phyloP scores from a whole-genome alignment of 306 rosid genomes.

The Quercus variabilis region DNA sequence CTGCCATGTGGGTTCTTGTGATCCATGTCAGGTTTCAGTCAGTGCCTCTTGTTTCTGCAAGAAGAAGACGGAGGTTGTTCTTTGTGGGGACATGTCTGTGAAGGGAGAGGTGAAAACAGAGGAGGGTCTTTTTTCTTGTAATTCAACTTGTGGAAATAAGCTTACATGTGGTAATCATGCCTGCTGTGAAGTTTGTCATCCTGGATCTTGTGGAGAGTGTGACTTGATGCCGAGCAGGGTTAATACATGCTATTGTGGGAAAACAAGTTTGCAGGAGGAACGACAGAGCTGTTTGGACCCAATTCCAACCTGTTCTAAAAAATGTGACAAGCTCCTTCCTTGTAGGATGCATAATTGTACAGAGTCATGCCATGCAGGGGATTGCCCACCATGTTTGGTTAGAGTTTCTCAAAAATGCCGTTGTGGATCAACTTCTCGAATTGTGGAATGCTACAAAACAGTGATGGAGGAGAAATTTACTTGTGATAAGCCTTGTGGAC shows the following conservation, averaged over 20 bases:
- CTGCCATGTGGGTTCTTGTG: slow-evolving; percentile 89
- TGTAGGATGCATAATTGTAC: slow-evolving; percentile 64
- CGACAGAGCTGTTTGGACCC: slow-evolving; percentile 78
- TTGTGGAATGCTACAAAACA: slow-evolving; percentile 74
- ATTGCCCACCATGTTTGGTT: slow-evolving; percentile 74
- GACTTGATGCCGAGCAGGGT: slow-evolving; percentile 56
- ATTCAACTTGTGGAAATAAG: slow-evolving; percentile 56
- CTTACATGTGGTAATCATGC: slow-evolving; percentile 73
- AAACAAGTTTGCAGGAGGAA: slow-evolving; percentile 64
- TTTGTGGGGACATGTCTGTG: slow-evolving; percentile 72
- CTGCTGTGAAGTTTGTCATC: slow-evolving; percentile 72
- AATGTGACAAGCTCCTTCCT: slow-evolving; percentile 56
- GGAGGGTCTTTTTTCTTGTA: slow-evolving; percentile 74
- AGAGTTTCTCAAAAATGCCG: slow-evolving; percentile 75
- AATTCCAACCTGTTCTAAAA: slow-evolving; percentile 73
- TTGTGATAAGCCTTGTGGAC: slow-evolving; percentile 85
- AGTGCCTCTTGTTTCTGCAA: slow-evolving; percentile 79
- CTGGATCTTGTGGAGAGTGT: slow-evolving; percentile 73
- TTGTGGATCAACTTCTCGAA: slow-evolving; percentile 64
- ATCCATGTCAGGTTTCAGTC: slow-evolving; percentile 60
- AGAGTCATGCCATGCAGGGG: slow-evolving; percentile 71
- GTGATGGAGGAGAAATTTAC: slow-evolving; percentile 46
- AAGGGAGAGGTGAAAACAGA: slow-evolving; percentile 65
- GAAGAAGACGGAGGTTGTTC: slow-evolving; percentile 50
- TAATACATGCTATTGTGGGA: slow-evolving; percentile 81